Evolutionary conservation across 2,329 filamentous ascomycete species (phyloP).

Genomic region (Elsinoe fawcettii): DNA sequence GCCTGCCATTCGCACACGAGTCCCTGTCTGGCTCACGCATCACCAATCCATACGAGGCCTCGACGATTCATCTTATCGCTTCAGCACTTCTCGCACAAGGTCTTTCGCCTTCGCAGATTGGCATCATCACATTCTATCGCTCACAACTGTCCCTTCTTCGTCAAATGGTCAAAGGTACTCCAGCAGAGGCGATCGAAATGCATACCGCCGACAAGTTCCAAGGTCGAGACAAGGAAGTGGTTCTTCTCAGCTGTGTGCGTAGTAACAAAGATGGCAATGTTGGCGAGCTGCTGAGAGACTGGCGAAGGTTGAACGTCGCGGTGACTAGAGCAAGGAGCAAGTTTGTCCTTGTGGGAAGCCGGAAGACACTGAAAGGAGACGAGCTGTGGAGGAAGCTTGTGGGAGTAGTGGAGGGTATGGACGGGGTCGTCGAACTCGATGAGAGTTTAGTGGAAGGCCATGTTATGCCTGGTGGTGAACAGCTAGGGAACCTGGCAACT

Average conservation of each 20-base stretch:
- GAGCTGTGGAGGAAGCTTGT: slow-evolving; percentile 74
- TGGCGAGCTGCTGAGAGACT: slow-evolving; percentile 86
- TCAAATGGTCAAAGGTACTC: slow-evolving; percentile 51
- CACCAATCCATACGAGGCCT: slow-evolving; percentile 77
- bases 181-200: slow-evolving; percentile 64
- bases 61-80: slow-evolving; percentile 70
- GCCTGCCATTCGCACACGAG: slow-evolving; percentile 58
- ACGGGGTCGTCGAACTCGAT: slow-evolving; percentile 73
- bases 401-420: slow-evolving; percentile 62
- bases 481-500: not conserved
- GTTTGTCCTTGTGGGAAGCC: slow-evolving; percentile 77
- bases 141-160: slow-evolving; percentile 81
- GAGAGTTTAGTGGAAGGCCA: slow-evolving; percentile 42
- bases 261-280: slow-evolving; percentile 75
- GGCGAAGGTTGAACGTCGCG: slow-evolving; percentile 89
- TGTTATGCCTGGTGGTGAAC: slow-evolving; percentile 41
- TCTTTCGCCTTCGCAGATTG: slow-evolving; percentile 67
- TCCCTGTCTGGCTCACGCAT: slow-evolving; percentile 75
- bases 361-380: slow-evolving; percentile 60
- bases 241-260: slow-evolving; percentile 79
- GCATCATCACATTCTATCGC: slow-evolving; percentile 94
- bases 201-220: slow-evolving; percentile 97
- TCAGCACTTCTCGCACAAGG: slow-evolving; percentile 68
- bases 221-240: slow-evolving; percentile 87
- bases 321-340: slow-evolving; percentile 91